A percentile compares a stretch with the other conserved stretches of the same genome.
Conservation (phyloP, 148 eudicot species). For the Pharnaceum exiguum region DNA sequence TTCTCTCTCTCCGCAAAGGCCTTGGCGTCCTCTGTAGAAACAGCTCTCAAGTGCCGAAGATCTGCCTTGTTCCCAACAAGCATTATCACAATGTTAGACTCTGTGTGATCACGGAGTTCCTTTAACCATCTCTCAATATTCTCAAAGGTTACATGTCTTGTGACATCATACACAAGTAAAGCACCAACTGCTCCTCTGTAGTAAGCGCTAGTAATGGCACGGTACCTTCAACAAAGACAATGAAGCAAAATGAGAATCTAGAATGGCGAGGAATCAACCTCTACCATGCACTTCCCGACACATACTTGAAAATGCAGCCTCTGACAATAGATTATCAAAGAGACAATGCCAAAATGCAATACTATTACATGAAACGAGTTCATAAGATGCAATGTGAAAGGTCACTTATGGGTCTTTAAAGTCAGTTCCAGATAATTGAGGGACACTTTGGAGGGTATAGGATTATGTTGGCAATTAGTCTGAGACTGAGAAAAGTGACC, state of each 20-base stretch:
- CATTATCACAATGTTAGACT: constrained; percentile 42
- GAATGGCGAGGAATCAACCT: no score
- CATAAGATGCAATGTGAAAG: no score
- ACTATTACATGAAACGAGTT: no score
- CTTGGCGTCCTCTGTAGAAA: constrained; percentile 43
- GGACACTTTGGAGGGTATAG: no score
- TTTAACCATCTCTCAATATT: constrained; percentile 50
- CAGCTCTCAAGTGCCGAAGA: constrained; percentile 45
- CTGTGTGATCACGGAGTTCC: constrained; percentile 48
- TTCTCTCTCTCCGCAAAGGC: constrained; percentile 37
- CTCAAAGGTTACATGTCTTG: constrained; percentile 42
- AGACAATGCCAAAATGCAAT: no score
- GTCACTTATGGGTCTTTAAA: no score
- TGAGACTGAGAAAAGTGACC: no score
- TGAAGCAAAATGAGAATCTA: constrained; percentile 1
- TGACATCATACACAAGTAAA: constrained; percentile 42
- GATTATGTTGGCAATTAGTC: no score
- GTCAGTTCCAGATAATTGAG: no score
- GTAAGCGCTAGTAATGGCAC: constrained; percentile 54
- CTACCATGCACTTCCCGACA: no score
- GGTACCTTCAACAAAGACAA: constrained; percentile 30
- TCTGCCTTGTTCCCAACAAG: constrained; percentile 48
- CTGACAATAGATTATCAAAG: no score
- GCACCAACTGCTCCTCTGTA: constrained; percentile 57
- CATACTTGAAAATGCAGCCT: no score